Conservation (phyloP, 2,329 filamentous ascomycete species). For the Westerdykella aurantiaca region DNA sequence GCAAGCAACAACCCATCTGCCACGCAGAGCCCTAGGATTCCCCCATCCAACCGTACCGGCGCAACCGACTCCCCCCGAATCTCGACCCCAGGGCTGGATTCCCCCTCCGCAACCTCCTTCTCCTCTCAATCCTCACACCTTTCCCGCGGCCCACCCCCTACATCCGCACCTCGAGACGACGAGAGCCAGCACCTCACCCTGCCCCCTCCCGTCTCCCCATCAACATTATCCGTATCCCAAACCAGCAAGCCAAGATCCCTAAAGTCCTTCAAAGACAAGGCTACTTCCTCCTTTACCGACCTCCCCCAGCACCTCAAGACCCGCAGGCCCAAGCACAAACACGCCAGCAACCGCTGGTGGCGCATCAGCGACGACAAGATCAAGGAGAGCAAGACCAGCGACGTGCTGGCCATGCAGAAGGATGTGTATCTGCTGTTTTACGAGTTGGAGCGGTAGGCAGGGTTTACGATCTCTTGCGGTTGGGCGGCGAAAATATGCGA, state of each 20-base stretch:
- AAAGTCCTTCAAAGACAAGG: constrained; percentile 30
- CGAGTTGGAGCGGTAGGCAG: constrained; percentile 61
- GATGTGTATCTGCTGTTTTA: constrained; percentile 98
- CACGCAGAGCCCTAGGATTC: constrained; percentile 45
- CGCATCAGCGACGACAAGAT: constrained; percentile 96
- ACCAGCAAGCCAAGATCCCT: constrained; percentile 19
- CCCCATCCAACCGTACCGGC: constrained; percentile 23
- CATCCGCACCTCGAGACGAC: constrained; percentile 27
- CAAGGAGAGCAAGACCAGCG: constrained; percentile 85
- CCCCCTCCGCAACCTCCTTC: constrained; percentile 28
- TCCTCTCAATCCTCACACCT: constrained; percentile 31
- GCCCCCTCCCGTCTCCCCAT: constrained; percentile 13
- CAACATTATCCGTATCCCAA: constrained; percentile 11
- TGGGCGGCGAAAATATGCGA: too few species aligned
- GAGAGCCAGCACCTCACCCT: constrained; percentile 12
- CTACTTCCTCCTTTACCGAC: constrained; percentile 42
- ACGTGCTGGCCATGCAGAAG: constrained; percentile 87
- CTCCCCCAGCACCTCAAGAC: constrained; percentile 42
- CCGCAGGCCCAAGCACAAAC: constrained; percentile 44
- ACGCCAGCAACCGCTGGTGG: constrained; percentile 80
- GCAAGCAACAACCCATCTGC: constrained; percentile 47
- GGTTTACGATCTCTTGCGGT: not conserved
- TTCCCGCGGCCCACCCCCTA: constrained; percentile 22
- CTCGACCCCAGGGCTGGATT: constrained; percentile 21
- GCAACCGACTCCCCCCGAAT: constrained; percentile 21